Evolutionary conservation across 2,329 filamentous ascomycete genomes (phyloP).

Genomic region (Clonostachys byssicola): DNA sequence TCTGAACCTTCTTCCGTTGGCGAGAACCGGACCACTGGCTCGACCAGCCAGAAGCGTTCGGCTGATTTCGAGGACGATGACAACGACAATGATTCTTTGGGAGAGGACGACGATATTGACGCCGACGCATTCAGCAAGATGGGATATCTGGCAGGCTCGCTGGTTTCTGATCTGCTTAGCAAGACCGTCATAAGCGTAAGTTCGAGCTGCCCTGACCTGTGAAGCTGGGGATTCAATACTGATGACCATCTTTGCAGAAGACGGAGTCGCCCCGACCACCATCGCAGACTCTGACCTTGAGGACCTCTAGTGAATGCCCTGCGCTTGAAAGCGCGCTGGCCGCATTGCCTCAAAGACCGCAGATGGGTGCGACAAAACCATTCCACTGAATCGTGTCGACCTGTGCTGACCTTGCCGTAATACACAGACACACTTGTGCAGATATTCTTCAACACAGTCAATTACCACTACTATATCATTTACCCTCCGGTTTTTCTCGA

Average conservation of each 20-base stretch:
- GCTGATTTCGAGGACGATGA: constrained; percentile 1
- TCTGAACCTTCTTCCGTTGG: not conserved
- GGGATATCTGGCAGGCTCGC: constrained; percentile 3
- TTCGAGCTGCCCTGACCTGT: not conserved
- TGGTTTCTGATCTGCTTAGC: not conserved
- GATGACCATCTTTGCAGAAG: not conserved
- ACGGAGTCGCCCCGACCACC: not conserved
- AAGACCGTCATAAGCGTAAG: not conserved
- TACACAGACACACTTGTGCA: constrained; percentile 17
- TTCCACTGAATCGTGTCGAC: not conserved
- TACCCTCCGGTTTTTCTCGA: constrained; percentile 18
- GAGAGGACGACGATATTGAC: constrained; percentile 1
- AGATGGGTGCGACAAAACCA: constrained; percentile 14
- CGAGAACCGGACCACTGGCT: not conserved
- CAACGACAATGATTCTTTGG: not conserved
- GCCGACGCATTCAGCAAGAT: not conserved
- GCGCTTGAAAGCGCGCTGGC: constrained; percentile 14
- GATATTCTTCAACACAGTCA: constrained; percentile 19
- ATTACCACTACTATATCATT: constrained; percentile 25
- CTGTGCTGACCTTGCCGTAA: not conserved
- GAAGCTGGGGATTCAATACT: not conserved
- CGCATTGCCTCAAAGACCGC: constrained; percentile 13
- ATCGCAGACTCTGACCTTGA: constrained; percentile 1
- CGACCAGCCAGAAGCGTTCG: constrained; percentile 1
- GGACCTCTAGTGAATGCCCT: constrained; percentile 2